These are phyloP conservation scores for Calonectria montana DNA, from an alignment of 2,329 filamentous ascomycete genomes.

Conservation along the genomic window DNA sequence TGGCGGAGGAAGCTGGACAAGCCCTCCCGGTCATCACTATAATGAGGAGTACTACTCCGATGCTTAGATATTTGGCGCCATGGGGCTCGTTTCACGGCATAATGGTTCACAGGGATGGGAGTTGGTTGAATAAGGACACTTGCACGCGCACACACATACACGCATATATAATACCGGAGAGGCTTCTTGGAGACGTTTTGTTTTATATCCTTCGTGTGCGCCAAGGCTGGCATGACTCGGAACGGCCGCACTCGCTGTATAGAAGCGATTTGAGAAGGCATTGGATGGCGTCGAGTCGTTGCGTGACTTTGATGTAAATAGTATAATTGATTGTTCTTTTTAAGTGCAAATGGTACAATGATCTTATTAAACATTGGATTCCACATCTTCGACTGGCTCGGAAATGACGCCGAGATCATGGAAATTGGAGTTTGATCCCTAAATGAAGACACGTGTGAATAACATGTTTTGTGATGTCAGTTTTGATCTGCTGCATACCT, in stretches of 20 bases:
- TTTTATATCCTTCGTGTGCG: slow-evolving; percentile 35
- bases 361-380: background rate
- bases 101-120: slow-evolving; percentile 34
- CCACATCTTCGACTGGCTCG: background rate
- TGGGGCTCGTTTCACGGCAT: slow-evolving; percentile 27
- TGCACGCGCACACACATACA: slow-evolving; percentile 31
- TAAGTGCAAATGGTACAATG: slow-evolving; percentile 1
- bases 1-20: slow-evolving; percentile 56
- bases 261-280: slow-evolving; percentile 36
- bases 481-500: background rate
- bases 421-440: background rate
- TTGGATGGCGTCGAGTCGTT: slow-evolving; percentile 31
- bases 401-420: background rate
- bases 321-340: slow-evolving; percentile 29
- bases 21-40: slow-evolving; percentile 57
- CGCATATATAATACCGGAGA: slow-evolving; percentile 41
- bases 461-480: background rate
- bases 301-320: slow-evolving; percentile 33
- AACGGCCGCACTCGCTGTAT: slow-evolving; percentile 33
- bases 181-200: slow-evolving; percentile 26
- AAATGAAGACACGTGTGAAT: background rate
- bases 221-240: slow-evolving; percentile 22
- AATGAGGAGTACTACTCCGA: slow-evolving; percentile 69
- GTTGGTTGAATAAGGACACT: slow-evolving; percentile 36
- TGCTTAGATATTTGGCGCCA: slow-evolving; percentile 47